Evolutionary conservation across 192 early-diverging fungal genomes (phyloP).

Genomic region (Coemansia sp.): DNA sequence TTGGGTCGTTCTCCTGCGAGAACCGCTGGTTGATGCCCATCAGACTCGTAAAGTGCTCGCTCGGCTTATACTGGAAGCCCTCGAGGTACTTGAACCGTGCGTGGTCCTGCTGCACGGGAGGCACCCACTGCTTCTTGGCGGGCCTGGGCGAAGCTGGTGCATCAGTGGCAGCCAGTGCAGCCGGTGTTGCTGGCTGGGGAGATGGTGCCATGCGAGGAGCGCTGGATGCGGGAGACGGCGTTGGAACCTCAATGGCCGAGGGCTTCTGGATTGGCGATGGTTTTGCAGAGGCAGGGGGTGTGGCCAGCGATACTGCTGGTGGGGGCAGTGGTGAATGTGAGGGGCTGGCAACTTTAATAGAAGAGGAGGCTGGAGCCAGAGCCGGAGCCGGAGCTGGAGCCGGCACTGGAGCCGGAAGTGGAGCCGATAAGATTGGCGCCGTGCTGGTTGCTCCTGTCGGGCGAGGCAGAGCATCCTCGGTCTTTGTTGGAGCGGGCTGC

Average conservation of each 20-base stretch:
- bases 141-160: not conserved
- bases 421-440: not conserved
- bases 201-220: not conserved
- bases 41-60: conserved; percentile 65
- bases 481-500: not conserved
- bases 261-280: not conserved
- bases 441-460: not conserved
- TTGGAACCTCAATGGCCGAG: not conserved
- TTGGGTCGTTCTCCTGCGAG: conserved; percentile 28
- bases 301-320: not conserved
- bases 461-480: conserved; percentile 4
- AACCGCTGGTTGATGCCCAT: conserved; percentile 25
- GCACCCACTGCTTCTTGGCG: conserved; percentile 2
- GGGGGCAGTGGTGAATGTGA: not conserved
- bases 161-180: conserved; percentile 4
- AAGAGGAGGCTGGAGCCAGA: not conserved
- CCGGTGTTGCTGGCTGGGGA: not conserved
- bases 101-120: conserved; percentile 4
- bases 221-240: not conserved
- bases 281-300: too few species aligned
- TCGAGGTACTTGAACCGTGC: conserved; percentile 60
- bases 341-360: not conserved
- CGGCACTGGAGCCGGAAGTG: not conserved
- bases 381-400: not conserved
- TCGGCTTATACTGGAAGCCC: conserved; percentile 57